Percentiles rank a stretch among this genome's conserved stretches.
Evolutionary conservation across 2,329 filamentous ascomycete species (phyloP).

Genomic region (Cordyceps militaris): DNA sequence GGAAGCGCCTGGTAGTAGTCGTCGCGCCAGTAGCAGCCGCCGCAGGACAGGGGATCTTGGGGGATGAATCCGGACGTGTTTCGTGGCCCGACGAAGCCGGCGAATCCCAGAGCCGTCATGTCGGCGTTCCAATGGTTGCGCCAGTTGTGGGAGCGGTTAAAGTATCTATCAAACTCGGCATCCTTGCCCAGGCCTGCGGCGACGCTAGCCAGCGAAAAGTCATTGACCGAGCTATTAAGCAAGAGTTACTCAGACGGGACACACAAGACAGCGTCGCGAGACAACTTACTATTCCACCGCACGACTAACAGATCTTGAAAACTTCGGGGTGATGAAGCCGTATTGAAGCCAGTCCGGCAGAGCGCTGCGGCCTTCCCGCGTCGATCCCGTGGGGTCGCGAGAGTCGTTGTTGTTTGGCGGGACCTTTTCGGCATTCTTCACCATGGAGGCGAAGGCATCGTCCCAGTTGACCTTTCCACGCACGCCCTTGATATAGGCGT

Average conservation of each 20-base stretch:
- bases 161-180: constrained; percentile 49
- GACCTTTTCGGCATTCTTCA: constrained; percentile 57
- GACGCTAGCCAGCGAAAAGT: constrained; percentile 61
- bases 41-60: constrained; percentile 53
- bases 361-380: constrained; percentile 61
- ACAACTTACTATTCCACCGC: constrained; percentile 53
- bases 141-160: constrained; percentile 60
- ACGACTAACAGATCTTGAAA: constrained; percentile 53
- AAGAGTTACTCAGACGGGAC: too few relatives aligned
- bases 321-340: constrained; percentile 59
- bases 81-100: constrained; percentile 60
- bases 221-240: constrained; percentile 47
- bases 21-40: constrained; percentile 60
- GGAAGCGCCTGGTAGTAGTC: constrained; percentile 52
- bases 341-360: constrained; percentile 59
- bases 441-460: constrained; percentile 55
- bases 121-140: constrained; percentile 62
- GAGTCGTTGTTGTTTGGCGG: constrained; percentile 54
- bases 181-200: constrained; percentile 48
- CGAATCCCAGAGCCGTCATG: constrained; percentile 51
- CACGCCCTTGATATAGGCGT: constrained; percentile 64
- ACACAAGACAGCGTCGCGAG: constrained; percentile 1
- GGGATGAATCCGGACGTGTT: constrained; percentile 42
- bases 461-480: constrained; percentile 57
- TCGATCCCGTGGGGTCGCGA: constrained; percentile 51